These are phyloP conservation scores for Eragrostis nindensis DNA, from an alignment of 176 grass and related monocot species.

Conservation along the genomic window DNA sequence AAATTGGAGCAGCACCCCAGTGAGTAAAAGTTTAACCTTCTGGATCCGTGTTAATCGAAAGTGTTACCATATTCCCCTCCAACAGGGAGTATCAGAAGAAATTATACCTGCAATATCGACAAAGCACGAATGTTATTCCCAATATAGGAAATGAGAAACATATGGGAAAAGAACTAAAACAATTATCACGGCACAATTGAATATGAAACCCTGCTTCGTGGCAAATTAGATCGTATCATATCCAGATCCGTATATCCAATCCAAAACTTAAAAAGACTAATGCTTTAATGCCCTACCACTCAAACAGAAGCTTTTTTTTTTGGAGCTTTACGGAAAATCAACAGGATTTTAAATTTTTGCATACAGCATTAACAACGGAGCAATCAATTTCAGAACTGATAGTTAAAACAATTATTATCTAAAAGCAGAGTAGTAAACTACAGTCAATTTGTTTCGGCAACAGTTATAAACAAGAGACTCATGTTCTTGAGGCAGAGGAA, in stretches of 20 bases:
- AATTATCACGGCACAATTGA: background rate
- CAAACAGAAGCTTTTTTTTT: too few species aligned
- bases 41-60: conserved; percentile 86
- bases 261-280: background rate
- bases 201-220: background rate
- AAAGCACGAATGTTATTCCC: conserved; percentile 8
- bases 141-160: background rate
- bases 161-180: background rate
- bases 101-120: conserved; percentile 71
- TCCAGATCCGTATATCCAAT: background rate
- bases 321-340: too few species aligned
- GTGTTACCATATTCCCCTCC: conserved; percentile 77
- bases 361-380: too few species aligned
- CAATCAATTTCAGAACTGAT: too few species aligned
- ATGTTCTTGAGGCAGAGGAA: too few species aligned
- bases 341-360: too few species aligned
- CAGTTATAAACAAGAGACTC: too few species aligned
- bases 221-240: background rate
- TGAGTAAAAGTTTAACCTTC: conserved; percentile 88
- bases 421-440: background rate
- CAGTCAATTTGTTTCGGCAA: too few species aligned
- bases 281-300: background rate
- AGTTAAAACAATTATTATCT: background rate
- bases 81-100: conserved; percentile 59
- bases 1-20: conserved; percentile 82